phyloP scores from a whole-genome alignment of 2,329 filamentous ascomycete species.

The Verticillium klebahnii region DNA sequence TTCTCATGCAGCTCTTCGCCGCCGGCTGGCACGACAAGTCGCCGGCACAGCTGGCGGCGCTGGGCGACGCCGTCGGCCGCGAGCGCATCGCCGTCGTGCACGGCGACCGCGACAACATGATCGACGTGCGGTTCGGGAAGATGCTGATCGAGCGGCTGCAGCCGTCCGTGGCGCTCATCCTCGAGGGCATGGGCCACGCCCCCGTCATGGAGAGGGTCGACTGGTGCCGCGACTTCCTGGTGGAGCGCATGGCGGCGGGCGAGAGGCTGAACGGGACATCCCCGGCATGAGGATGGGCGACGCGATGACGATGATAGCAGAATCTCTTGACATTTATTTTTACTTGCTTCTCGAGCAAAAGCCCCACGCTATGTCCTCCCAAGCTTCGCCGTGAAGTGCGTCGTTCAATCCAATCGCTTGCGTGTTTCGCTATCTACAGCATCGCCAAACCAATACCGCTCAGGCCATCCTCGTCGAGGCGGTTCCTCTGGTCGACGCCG shows the following conservation, averaged over 20 bases:
- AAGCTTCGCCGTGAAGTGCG: not conserved
- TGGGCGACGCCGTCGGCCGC: constrained; percentile 66
- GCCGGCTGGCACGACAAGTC: constrained; percentile 78
- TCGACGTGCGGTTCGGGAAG: constrained; percentile 64
- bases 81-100: constrained; percentile 74
- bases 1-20: constrained; percentile 73
- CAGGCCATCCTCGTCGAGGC: constrained; percentile 69
- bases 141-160: constrained; percentile 61
- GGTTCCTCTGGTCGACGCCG: constrained; percentile 75
- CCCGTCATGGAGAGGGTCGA: constrained; percentile 64
- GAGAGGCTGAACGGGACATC: constrained; percentile 32
- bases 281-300: not conserved
- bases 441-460: constrained; percentile 91
- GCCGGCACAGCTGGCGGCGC: constrained; percentile 55
- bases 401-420: not conserved
- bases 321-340: not conserved
- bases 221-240: constrained; percentile 64
- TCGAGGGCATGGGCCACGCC: constrained; percentile 73
- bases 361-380: not conserved
- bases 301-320: not conserved
- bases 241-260: constrained; percentile 49
- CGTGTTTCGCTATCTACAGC: constrained; percentile 36
- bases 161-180: constrained; percentile 56
- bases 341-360: not conserved
- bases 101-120: constrained; percentile 73